Base-by-base conservation (phyloP, 768 basidiomycete species). In the Gloeostereum incarnatum region DNA sequence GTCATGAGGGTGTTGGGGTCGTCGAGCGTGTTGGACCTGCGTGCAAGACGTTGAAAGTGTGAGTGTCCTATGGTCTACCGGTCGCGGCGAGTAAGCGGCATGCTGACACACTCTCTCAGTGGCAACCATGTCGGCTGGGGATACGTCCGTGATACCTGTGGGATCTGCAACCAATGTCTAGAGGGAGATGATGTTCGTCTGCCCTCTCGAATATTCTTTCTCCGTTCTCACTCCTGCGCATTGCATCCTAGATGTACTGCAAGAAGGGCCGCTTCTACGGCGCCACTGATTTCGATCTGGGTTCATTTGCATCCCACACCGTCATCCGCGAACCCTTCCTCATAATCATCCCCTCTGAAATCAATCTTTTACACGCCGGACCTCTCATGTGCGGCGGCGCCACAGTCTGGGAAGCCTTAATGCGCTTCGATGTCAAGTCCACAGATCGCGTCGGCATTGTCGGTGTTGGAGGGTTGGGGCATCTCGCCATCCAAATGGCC, bases 51-150 rank as follows among this genome's bases (percentile, higher is more conserved):
- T 21, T 31, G 5, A 6, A 6, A 29, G 57, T 55, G n/a, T n/a
- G n/a, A n/a, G n/a, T n/a, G n/a, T n/a, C n/a, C n/a, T n/a, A n/a
- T n/a, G n/a, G n/a, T n/a, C n/a, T n/a, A n/a, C n/a, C n/a, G n/a
- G n/a, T n/a, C n/a, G n/a, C n/a, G n/a, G n/a, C n/a, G n/a, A n/a
- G n/a, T n/a, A n/a, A n/a, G n/a, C n/a, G n/a, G n/a, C n/a, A n/a
- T n/a, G n/a, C n/a, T n/a, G n/a, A n/a, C n/a, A n/a, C n/a, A n/a
- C n/a, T n/a, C n/a, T n/a, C n/a, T n/a, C n/a, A n/a, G n/a, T 2
- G 59, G 59, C 3, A 59, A 62, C 17, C 51, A 57, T 5, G 59
- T 60, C 0, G 59, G 59, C 3, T 61, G 60, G 61, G 61, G 59
- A 1, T 62, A 48, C 32, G 37, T 53, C 17, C 59, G 61, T 34